phyloP scores from a whole-genome alignment of 371 early-diverging fungal genomes.

The Mortierella sp. region DNA sequence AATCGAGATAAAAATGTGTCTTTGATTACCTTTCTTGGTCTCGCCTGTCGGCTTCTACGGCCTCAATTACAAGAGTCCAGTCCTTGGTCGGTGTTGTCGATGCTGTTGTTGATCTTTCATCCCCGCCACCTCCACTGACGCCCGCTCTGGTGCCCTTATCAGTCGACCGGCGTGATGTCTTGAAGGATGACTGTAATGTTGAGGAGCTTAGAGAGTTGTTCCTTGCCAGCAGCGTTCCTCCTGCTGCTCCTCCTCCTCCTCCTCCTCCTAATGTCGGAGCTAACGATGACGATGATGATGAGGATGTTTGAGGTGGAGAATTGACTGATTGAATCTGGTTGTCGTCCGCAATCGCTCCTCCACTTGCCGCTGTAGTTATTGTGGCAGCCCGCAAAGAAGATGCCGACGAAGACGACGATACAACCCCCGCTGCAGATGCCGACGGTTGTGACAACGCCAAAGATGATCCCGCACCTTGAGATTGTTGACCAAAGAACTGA shows the following conservation, averaged over 20 bases:
- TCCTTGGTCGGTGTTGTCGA: constrained; percentile 22
- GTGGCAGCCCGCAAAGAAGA: not conserved
- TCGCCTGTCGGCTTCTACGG: constrained; percentile 32
- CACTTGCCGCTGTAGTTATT: no score
- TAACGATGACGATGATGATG: not conserved
- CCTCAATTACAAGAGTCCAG: constrained; percentile 49
- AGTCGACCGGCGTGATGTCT: not conserved
- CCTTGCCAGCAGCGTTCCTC: not conserved
- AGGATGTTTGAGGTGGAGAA: not conserved
- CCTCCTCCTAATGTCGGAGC: not conserved
- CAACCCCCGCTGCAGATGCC: not conserved
- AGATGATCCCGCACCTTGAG: not conserved
- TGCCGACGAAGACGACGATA: not conserved
- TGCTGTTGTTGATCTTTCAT: not conserved
- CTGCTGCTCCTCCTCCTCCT: no score
- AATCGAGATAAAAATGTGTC: not conserved
- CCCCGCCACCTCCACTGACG: not conserved
- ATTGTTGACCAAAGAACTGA: not conserved
- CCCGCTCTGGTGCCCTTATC: not conserved
- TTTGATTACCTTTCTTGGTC: constrained; percentile 32
- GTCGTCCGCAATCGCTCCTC: not conserved
- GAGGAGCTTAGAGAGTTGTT: not conserved
- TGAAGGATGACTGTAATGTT: constrained; percentile 8
- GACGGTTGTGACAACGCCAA: not conserved
- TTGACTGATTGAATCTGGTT: not conserved